These are phyloP conservation scores for Penicillium sp. DNA, from an alignment of 2,329 filamentous ascomycete genomes.

Conservation along the genomic window DNA sequence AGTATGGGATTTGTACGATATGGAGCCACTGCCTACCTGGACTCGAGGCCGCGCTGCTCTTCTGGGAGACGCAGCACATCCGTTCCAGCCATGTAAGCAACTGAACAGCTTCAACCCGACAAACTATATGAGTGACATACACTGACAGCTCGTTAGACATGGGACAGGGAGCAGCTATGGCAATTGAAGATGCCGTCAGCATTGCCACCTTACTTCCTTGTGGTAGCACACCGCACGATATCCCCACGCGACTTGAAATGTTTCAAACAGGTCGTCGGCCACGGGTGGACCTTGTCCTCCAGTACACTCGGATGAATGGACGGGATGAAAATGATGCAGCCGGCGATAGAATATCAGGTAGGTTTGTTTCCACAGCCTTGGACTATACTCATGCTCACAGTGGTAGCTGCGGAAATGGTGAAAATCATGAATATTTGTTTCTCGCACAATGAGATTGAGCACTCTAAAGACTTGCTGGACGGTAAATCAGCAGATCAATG, in stretches of 20 bases:
- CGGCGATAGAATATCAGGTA: conserved; percentile 15
- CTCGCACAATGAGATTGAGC: conserved; percentile 21
- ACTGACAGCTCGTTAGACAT: conserved; percentile 18
- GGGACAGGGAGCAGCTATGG: conserved; percentile 34
- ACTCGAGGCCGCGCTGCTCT: conserved; percentile 52
- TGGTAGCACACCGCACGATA: conserved; percentile 15
- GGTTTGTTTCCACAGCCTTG: not conserved
- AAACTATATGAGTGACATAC: not conserved
- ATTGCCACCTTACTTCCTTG: conserved; percentile 27
- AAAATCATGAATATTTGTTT: conserved; percentile 22
- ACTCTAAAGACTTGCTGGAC: not conserved
- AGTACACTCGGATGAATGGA: conserved; percentile 24
- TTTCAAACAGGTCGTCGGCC: conserved; percentile 21
- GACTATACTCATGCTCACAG: not conserved
- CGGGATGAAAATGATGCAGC: conserved; percentile 19
- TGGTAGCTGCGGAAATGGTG: conserved; percentile 23
- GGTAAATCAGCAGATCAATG: not conserved
- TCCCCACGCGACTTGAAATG: conserved; percentile 16
- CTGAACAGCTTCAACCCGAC: not conserved
- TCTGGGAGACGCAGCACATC: conserved; percentile 65
- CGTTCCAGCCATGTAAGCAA: conserved; percentile 54
- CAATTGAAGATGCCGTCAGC: conserved; percentile 32
- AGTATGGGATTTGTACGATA: conserved; percentile 60
- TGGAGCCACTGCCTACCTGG: conserved; percentile 58
- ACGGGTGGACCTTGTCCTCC: conserved; percentile 20